Base-by-base conservation (phyloP, 2,329 filamentous ascomycete genomes). In the Aspergillus sp. region DNA sequence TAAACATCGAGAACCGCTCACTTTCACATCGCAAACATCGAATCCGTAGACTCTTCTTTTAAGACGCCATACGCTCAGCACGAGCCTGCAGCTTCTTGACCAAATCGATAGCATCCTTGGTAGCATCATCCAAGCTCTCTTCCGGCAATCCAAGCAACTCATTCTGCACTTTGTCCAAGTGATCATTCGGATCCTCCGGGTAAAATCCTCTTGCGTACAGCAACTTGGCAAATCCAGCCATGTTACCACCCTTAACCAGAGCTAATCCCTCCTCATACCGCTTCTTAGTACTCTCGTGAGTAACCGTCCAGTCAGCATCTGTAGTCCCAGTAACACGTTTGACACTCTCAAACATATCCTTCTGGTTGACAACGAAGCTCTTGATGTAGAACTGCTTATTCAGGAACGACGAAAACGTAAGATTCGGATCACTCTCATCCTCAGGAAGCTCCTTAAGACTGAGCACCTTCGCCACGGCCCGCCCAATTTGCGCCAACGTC, bases 271-370 rank as follows among this genome's bases (percentile, higher is more conserved):
- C 77, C 54, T 76, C 71, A 62, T 80, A 85, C 21, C 86, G 80
- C 69, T 84, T 73, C 42, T 75, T 63, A 1, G 77, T 73, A 0
- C 71, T 65, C 72, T 87, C 81, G 7, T 80, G 72, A 1, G 69
- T 77, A 58, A 90, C 80, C 2, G 70, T 80, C 88, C 88, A 91
- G 66, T 90, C 87, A 0, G 72, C 74, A 41, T 87, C 83, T 1
- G 75, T 82, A 0, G 83, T 85, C 0, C 82, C 82, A 0, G 84
- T 83, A 3, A 87, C 86, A 0, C 83, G 82, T 66, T 87, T 80
- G 11, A 88, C 73, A n/a, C 81, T 82, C 41, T 83, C 82, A 57
- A 90, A 80, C 78, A 90, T 90, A 8, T 90, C 87, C 10, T 80
- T 79, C 71, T 91, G 88, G 60, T 74, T 85, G 61, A 87, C 65